Evolutionary conservation across 495 filamentous ascomycete species (phyloP).

Genomic region (Podospora didyma): DNA sequence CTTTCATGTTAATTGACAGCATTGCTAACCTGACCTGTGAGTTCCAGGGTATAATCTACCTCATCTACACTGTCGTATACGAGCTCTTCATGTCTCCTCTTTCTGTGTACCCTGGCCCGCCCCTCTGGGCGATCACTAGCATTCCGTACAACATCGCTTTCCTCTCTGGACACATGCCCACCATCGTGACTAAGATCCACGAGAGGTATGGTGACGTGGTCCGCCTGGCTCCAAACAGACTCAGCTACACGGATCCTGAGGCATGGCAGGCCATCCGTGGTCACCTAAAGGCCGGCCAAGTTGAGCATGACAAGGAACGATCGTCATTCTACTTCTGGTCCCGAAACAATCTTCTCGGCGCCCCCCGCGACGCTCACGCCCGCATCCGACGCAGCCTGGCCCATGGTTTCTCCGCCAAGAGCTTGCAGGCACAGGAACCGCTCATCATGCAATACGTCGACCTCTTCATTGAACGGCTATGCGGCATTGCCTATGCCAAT

Average conservation of each 20-base stretch:
- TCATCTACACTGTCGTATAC: slow-evolving; percentile 23
- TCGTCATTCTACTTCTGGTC: slow-evolving; percentile 15
- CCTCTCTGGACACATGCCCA: slow-evolving; percentile 16
- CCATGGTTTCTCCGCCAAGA: slow-evolving; percentile 47
- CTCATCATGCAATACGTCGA: slow-evolving; percentile 37
- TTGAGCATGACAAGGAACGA: slow-evolving; percentile 36
- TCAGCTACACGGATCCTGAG: slow-evolving; percentile 50
- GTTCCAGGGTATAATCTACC: too few relatives aligned
- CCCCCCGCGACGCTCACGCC: slow-evolving; percentile 33
- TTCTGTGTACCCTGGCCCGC: slow-evolving; percentile 46
- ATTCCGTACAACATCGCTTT: slow-evolving; percentile 29
- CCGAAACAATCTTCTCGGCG: slow-evolving; percentile 25
- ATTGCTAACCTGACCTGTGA: too few relatives aligned
- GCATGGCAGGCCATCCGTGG: slow-evolving; percentile 60
- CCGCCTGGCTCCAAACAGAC: slow-evolving; percentile 51
- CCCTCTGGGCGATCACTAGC: slow-evolving; percentile 34
- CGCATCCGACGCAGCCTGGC: slow-evolving; percentile 40
- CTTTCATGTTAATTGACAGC: too few relatives aligned
- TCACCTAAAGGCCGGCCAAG: slow-evolving; percentile 25
- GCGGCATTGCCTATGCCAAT: slow-evolving; percentile 12
- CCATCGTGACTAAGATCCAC: slow-evolving; percentile 33
- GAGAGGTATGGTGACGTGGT: slow-evolving; percentile 50
- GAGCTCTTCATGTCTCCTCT: slow-evolving; percentile 53
- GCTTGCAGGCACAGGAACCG: slow-evolving; percentile 38
- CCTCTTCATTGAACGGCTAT: slow-evolving; percentile 34